Conservation (phyloP, 2,329 filamentous ascomycete genomes). For the Fusarium hostae region DNA sequence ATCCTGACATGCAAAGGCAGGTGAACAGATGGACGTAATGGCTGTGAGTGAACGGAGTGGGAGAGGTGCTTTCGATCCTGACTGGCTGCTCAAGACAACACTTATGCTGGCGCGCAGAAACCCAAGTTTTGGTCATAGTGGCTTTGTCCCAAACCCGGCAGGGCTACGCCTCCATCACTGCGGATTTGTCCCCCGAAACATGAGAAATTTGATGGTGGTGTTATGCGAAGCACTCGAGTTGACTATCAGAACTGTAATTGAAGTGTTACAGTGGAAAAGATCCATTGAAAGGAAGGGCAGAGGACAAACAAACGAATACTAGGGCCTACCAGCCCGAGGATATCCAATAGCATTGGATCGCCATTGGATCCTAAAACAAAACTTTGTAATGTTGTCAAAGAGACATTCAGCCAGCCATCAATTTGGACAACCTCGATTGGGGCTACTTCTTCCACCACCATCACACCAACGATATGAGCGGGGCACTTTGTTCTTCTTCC, state of each 20-base stretch:
- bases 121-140: conserved; percentile 34
- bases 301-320: conserved; percentile 1
- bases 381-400: not conserved
- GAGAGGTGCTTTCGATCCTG: conserved; percentile 35
- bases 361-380: not conserved
- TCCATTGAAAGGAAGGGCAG: not conserved
- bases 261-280: not conserved
- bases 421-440: not conserved
- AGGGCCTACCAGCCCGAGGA: not conserved
- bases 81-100: conserved; percentile 35
- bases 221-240: conserved; percentile 22
- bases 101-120: conserved; percentile 34
- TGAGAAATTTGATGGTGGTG: conserved; percentile 21
- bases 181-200: conserved; percentile 31
- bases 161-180: conserved; percentile 26
- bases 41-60: conserved; percentile 25
- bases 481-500: conserved; percentile 23
- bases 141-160: conserved; percentile 21
- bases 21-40: conserved; percentile 33
- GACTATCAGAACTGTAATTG: conserved; percentile 4
- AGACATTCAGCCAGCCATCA: conserved; percentile 25
- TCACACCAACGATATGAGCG: conserved; percentile 18
- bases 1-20: conserved; percentile 32
- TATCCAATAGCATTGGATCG: not conserved
- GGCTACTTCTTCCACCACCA: conserved; percentile 30